Conservation (phyloP, 2,329 filamentous ascomycete species). For the Fusarium sulawesiense region DNA sequence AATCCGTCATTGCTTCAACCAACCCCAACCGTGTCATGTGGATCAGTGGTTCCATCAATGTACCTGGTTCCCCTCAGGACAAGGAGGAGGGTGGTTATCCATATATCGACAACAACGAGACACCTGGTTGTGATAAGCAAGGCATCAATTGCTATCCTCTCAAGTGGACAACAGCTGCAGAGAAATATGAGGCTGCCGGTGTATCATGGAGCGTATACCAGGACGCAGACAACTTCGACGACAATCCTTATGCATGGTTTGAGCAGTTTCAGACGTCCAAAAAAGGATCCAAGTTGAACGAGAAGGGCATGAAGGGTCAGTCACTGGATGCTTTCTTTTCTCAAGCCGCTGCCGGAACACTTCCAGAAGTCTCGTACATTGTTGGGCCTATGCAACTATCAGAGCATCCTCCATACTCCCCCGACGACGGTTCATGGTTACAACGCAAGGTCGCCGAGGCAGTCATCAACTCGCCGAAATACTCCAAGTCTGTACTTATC, state of each 20-base stretch:
- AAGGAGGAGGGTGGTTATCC: slow-evolving; percentile 33
- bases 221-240: slow-evolving; percentile 17
- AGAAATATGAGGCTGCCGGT: slow-evolving; percentile 20
- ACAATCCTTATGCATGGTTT: slow-evolving; percentile 23
- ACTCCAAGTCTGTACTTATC: neutral
- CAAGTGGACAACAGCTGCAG: slow-evolving; percentile 14
- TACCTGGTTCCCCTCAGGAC: slow-evolving; percentile 52
- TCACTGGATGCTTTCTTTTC: neutral
- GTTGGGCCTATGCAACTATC: slow-evolving; percentile 14
- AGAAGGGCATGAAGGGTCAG: slow-evolving; percentile 14
- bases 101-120: slow-evolving; percentile 19
- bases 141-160: slow-evolving; percentile 18
- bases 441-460: slow-evolving; percentile 6
- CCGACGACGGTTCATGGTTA: slow-evolving; percentile 5
- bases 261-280: slow-evolving; percentile 17
- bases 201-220: slow-evolving; percentile 21
- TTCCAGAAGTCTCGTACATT: slow-evolving; percentile 14
- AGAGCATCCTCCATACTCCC: slow-evolving; percentile 13
- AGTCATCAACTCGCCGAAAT: slow-evolving; percentile 17
- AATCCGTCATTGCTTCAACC: slow-evolving; percentile 63
- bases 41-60: slow-evolving; percentile 63
- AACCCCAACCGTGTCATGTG: slow-evolving; percentile 65
- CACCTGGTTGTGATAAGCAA: neutral
- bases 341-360: neutral
- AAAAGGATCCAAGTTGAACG: neutral